These are phyloP conservation scores for Colletotrichum tofieldiae DNA, from an alignment of 2,329 filamentous ascomycete species.

Conservation along the genomic window DNA sequence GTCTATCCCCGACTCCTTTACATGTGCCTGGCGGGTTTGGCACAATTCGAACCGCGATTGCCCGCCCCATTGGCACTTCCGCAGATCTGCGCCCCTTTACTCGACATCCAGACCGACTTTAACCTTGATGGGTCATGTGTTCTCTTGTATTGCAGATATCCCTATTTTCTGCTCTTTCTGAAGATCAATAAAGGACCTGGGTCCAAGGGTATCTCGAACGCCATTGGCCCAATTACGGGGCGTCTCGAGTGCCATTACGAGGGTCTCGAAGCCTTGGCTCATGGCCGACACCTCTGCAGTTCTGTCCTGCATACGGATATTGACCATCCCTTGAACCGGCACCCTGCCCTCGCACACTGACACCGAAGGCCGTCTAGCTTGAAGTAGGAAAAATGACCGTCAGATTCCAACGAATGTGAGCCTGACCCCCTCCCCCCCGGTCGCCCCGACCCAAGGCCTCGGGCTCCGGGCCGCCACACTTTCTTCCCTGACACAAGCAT, in stretches of 20 bases:
- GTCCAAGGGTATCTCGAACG: background rate
- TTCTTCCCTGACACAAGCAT: conserved; percentile 38
- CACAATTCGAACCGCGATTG: background rate
- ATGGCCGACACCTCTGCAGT: conserved; percentile 12
- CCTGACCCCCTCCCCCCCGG: conserved; percentile 10
- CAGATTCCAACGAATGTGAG: conserved; percentile 23
- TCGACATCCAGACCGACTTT: background rate
- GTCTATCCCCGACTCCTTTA: background rate
- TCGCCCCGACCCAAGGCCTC: conserved; percentile 41
- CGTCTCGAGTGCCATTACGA: background rate
- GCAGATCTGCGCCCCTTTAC: conserved; percentile 6
- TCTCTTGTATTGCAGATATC: conserved; percentile 12
- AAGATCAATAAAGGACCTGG: background rate
- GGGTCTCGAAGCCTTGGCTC: conserved; percentile 20
- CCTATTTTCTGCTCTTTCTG: conserved; percentile 5
- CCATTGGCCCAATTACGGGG: conserved; percentile 29
- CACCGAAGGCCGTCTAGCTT: conserved; percentile 8
- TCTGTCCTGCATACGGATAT: conserved; percentile 24
- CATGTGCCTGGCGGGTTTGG: background rate
- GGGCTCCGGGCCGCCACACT: conserved; percentile 43
- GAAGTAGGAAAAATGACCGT: conserved; percentile 7
- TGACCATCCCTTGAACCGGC: conserved; percentile 31
- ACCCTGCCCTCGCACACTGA: conserved; percentile 17
- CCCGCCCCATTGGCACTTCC: conserved; percentile 1
- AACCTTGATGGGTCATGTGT: background rate